Base-by-base conservation (phyloP, 305 asterid genomes). In the Fraxinus nigra region DNA sequence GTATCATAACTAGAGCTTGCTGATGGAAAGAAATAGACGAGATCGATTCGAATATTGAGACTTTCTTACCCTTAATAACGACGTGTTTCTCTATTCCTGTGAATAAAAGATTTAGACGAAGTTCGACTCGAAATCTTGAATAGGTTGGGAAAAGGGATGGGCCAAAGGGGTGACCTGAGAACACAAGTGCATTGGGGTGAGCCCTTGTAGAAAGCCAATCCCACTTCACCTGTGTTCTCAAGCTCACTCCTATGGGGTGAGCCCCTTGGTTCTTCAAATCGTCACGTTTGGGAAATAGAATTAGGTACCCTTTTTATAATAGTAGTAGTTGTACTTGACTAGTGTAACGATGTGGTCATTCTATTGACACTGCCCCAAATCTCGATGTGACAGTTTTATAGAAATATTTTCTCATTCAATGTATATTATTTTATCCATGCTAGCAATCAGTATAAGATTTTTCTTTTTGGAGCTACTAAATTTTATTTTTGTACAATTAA, bases 151-250 rank as follows among this genome's bases (percentile, higher is more conserved):
- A 82, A 76, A 72, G 77, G 48, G 74, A 26, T 35, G 76, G 20
- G 33, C 83, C 79, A 74, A 83, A 83, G 88, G 88, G 86, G 86
- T 83, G 88, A 83, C 88, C 83, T 80, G 83, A 83, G 88, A 86
- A 86, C 88, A 83, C 88, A 77, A 78, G 77, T 46, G 43, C 18
- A 78, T 51, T 1, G 74, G 38, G 20, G 51, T 24, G 26, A 24
- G 26, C 26, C 26, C 51, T 26, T 9, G 72, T 9, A 26, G 13
- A 7, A 18, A 14, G 20, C 18, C 30, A 14, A 22, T 18, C 33
- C 74, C 43, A 75, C 85, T 48, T 14, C 59, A 48, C 59, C 0
- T 9, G 85, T 85, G 88, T 73, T 85, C 86, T 54, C 79, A 83
- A 65, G 77, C 69, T 54, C 86, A 83, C 86, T 82, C 84, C 85